These are phyloP conservation scores for Monosporascus cannonballus DNA, from an alignment of 2,329 filamentous ascomycete genomes.

Conservation along the genomic window DNA sequence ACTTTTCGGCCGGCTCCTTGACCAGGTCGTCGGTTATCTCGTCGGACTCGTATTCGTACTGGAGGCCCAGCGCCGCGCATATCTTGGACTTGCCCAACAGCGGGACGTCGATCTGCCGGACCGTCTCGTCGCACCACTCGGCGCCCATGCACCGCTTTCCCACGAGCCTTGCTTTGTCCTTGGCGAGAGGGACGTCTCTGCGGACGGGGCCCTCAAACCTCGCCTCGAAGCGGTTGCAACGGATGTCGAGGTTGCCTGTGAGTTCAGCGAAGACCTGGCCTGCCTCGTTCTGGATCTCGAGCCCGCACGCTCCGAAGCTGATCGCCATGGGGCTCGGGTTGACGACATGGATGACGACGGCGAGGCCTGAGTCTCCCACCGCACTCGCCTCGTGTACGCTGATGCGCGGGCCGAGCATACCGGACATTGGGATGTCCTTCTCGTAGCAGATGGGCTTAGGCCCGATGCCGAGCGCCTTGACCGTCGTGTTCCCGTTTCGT, in stretches of 20 bases:
- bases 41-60: background rate
- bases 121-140: slow-evolving; percentile 18
- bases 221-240: slow-evolving; percentile 11
- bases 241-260: slow-evolving; percentile 19
- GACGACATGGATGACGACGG: slow-evolving; percentile 8
- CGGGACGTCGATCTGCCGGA: slow-evolving; percentile 19
- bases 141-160: slow-evolving; percentile 16
- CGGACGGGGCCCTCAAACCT: slow-evolving; percentile 13
- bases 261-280: slow-evolving; percentile 14
- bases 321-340: slow-evolving; percentile 22
- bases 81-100: slow-evolving; percentile 9
- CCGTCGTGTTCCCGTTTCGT: slow-evolving; percentile 14
- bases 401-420: slow-evolving; percentile 16
- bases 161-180: slow-evolving; percentile 10
- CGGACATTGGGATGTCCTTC: slow-evolving; percentile 13
- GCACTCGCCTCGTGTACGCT: slow-evolving; percentile 3
- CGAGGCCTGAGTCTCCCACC: background rate
- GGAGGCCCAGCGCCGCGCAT: slow-evolving; percentile 9
- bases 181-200: slow-evolving; percentile 1
- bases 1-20: background rate
- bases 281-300: slow-evolving; percentile 16
- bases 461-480: slow-evolving; percentile 14
- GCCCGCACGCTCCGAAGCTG: slow-evolving; percentile 19
- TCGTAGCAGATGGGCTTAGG: slow-evolving; percentile 15
- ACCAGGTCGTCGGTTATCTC: background rate